Conservation (phyloP, 306 rosid species). For the Cucumis melo region DNA sequence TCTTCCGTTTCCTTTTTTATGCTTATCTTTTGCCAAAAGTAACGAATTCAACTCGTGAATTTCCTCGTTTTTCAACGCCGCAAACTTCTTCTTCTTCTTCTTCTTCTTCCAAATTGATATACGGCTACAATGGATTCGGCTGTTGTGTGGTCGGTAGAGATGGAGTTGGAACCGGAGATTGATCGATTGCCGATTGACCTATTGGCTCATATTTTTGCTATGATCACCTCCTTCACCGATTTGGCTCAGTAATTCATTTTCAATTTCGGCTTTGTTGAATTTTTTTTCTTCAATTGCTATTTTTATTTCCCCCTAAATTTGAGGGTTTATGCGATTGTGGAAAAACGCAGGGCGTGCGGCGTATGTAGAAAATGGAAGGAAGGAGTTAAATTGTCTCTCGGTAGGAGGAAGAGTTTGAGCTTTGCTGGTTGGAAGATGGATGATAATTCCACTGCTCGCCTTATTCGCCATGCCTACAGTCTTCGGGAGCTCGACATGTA, state of each 20-base stretch:
- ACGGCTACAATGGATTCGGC: background rate
- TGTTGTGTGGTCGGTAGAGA: background rate
- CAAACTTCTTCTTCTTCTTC: background rate
- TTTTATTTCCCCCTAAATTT: background rate
- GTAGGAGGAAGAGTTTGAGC: conserved; percentile 46
- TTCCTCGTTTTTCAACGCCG: background rate
- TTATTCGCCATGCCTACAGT: conserved; percentile 61
- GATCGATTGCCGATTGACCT: conserved; percentile 74
- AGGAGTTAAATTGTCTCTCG: conserved; percentile 66
- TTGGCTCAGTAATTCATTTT: conserved; percentile 61
- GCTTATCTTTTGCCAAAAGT: background rate
- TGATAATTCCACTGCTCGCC: conserved; percentile 73
- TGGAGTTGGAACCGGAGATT: conserved; percentile 51
- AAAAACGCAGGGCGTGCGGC: conserved; percentile 46
- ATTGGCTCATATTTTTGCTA: conserved; percentile 53
- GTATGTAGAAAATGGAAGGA: conserved; percentile 92
- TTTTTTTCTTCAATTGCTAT: background rate
- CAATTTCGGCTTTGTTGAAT: background rate
- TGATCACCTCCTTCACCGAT: conserved; percentile 71
- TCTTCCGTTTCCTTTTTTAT: background rate
- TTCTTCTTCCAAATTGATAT: background rate
- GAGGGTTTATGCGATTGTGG: background rate
- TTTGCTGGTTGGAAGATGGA: conserved; percentile 93
- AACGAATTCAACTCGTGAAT: background rate
- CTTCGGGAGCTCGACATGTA: conserved; percentile 71